phyloP scores from a whole-genome alignment of 2,329 filamentous ascomycete species.

The Fusarium odoratissimum region DNA sequence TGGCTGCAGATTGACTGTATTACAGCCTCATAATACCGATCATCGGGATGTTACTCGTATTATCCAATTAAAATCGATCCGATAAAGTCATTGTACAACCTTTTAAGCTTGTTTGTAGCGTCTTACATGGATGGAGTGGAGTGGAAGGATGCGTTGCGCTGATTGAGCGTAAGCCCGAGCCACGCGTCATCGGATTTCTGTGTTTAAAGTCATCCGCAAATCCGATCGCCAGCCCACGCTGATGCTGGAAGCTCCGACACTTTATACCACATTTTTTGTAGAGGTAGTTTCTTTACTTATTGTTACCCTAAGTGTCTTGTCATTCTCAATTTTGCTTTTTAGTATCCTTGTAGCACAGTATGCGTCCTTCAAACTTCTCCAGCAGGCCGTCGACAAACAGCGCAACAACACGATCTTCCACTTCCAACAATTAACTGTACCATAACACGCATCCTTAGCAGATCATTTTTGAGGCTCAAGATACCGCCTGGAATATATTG shows the following conservation, averaged over 20 bases:
- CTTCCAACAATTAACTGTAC: fast-evolving
- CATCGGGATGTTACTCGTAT: fast-evolving
- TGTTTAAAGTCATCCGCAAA: neutral
- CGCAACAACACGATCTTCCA: neutral
- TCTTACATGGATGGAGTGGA: neutral
- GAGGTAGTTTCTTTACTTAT: fast-evolving
- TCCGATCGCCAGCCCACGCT: neutral
- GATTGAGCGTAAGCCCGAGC: neutral
- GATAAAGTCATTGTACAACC: fast-evolving
- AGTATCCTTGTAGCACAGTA: neutral
- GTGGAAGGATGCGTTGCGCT: neutral
- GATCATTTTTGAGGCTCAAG: fast-evolving
- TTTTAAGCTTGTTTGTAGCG: constrained; percentile 1
- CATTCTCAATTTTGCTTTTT: fast-evolving
- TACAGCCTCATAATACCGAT: neutral
- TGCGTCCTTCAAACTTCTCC: too few relatives aligned
- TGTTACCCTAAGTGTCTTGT: fast-evolving
- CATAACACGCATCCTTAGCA: fast-evolving
- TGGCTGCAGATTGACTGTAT: too few relatives aligned
- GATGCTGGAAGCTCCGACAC: neutral
- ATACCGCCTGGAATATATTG: fast-evolving
- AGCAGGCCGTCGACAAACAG: neutral
- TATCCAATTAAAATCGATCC: fast-evolving
- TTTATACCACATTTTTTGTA: too few relatives aligned
- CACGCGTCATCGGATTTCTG: constrained; percentile 23